Conservation (phyloP, 2,329 filamentous ascomycete species). For the Esteya vermicola region DNA sequence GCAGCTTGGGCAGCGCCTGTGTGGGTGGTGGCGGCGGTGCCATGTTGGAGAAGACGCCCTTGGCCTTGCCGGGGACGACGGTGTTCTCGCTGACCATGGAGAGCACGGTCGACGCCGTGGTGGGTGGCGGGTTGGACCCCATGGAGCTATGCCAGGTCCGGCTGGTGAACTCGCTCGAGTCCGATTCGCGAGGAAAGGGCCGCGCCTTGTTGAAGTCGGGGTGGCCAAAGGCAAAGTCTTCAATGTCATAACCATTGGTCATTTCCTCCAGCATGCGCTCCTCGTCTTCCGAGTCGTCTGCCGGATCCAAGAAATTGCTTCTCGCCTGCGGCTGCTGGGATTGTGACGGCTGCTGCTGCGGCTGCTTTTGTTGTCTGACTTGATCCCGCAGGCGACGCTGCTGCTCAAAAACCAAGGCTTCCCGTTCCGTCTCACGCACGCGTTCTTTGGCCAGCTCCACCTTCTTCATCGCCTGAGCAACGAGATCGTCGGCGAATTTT, state of each 20-base stretch:
- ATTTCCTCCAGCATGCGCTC: slow-evolving; percentile 77
- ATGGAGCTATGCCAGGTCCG: slow-evolving; percentile 71
- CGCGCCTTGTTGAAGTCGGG: slow-evolving; percentile 17
- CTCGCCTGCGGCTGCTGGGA: background rate
- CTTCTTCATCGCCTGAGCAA: slow-evolving; percentile 44
- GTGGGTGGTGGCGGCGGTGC: slow-evolving; percentile 32
- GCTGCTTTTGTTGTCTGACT: slow-evolving; percentile 28
- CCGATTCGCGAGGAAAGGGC: slow-evolving; percentile 61
- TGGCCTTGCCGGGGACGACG: slow-evolving; percentile 13
- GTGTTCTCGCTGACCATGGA: slow-evolving; percentile 57
- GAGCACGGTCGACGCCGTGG: slow-evolving; percentile 48
- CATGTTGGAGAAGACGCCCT: slow-evolving; percentile 13
- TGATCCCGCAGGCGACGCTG: slow-evolving; percentile 35
- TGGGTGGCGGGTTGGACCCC: slow-evolving; percentile 49
- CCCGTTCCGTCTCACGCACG: slow-evolving; percentile 58
- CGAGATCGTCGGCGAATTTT: slow-evolving; percentile 20
- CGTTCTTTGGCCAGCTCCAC: slow-evolving; percentile 65
- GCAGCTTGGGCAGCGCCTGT: slow-evolving; percentile 30
- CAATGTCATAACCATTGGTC: slow-evolving; percentile 67
- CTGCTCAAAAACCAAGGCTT: slow-evolving; percentile 47
- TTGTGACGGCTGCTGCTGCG: slow-evolving; percentile 17
- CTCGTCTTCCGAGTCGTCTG: slow-evolving; percentile 54
- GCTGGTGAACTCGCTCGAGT: slow-evolving; percentile 65
- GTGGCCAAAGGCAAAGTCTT: slow-evolving; percentile 66
- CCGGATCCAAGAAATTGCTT: slow-evolving; percentile 42